Evolutionary conservation across 2,329 filamentous ascomycete genomes (phyloP), one percentile per base, ranked within the genome.

Genomic region (Fusarium scirpi): DNA sequence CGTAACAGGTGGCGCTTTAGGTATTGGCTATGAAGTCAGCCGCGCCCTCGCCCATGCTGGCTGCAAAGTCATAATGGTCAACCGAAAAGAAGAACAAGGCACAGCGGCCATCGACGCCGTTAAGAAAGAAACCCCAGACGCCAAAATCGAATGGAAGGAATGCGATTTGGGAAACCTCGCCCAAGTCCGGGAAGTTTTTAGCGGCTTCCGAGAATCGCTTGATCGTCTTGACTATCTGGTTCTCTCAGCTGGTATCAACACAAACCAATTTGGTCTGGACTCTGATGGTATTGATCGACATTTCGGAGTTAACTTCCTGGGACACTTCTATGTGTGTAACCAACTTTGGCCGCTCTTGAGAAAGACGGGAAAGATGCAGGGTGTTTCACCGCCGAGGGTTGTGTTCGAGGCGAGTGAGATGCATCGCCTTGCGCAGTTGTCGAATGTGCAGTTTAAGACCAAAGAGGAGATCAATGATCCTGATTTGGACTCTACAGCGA

Each of bases 231-330:
- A 84, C 62, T 77, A 82, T 73, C 73, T 84, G n/a, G 79, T 83
- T 1, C 71, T 83, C 2, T 81, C 78, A 0, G 82, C 82, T 0
- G 82, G 82, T 7, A 83, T 84, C 63, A 84, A 84, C 65, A 77
- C 76, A 0, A 82, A 82, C 54, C 74, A 79, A 58, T 83, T 78
- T 70, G 78, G 72, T 2, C 58, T 79, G 2, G 79, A 80, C 18
- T 43, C 69, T 1, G 82, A 84, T 51, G 78, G 79, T 0, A 82
- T 84, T 51, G 83, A 85, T 38, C 76, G 80, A 7, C 79, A 82
- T 60, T 85, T 85, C 65, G 78, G 78, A 2, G 81, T 85, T 7
- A 85, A 84, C 54, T 84, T 77, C 62, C 76, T 85, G 2, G 82
- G 82, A 1, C 81, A 85, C 16, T 84, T 80, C 62, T 84, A 84